These are phyloP conservation scores for Aspergillus sergii DNA, from an alignment of 2,329 filamentous ascomycete genomes.

Conservation along the genomic window DNA sequence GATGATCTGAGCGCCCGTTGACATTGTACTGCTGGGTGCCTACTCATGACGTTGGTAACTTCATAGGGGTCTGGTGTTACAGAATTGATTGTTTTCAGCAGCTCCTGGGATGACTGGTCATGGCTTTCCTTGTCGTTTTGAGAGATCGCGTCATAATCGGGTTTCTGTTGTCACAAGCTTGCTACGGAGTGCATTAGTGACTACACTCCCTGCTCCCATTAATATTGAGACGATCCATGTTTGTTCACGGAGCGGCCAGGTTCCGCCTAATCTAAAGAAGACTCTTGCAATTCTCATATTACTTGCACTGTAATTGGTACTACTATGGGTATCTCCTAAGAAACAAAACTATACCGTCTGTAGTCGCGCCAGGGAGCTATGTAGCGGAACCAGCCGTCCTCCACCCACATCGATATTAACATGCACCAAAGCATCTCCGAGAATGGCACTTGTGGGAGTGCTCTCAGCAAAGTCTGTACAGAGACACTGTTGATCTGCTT, in stretches of 20 bases:
- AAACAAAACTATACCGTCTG: constrained; percentile 21
- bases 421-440: neutral
- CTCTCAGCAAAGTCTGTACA: neutral
- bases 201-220: constrained; percentile 8
- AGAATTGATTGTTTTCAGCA: neutral
- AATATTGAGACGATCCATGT: constrained; percentile 8
- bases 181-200: constrained; percentile 9
- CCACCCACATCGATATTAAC: constrained; percentile 1
- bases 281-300: neutral
- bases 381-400: constrained; percentile 9
- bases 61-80: neutral
- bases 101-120: constrained; percentile 12
- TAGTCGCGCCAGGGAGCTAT: constrained; percentile 9
- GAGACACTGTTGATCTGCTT: neutral
- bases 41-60: neutral
- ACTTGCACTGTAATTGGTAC: constrained; percentile 16
- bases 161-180: constrained; percentile 9
- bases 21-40: neutral
- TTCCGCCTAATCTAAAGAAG: constrained; percentile 10
- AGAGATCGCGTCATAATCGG: neutral
- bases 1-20: neutral
- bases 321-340: constrained; percentile 31
- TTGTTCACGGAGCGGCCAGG: constrained; percentile 9
- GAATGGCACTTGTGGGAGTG: neutral
- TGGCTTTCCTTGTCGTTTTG: constrained; percentile 4